These are phyloP conservation scores for Actinomucor elegans DNA, from an alignment of 371 early-diverging fungal species.

Conservation along the genomic window DNA sequence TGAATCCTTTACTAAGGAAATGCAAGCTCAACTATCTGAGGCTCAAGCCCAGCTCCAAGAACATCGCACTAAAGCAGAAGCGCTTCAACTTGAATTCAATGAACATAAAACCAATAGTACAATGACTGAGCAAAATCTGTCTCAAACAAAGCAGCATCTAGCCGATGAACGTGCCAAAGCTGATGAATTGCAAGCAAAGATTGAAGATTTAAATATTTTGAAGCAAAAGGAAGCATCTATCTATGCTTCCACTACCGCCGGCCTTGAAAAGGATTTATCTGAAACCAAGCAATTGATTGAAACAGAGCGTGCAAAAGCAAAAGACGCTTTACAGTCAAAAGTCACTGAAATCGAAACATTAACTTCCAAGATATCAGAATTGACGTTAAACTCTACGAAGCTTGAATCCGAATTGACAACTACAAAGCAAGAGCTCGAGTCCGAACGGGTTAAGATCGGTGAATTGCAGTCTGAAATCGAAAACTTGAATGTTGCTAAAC, in stretches of 20 bases:
- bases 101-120: not conserved
- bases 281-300: not conserved
- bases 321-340: not conserved
- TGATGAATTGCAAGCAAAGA: not conserved
- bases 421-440: not conserved
- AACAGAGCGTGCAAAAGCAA: constrained; percentile 4
- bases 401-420: not conserved
- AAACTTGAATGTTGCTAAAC: not conserved
- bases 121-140: not conserved
- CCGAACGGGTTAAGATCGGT: not conserved
- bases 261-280: not conserved
- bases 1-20: not conserved
- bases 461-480: not conserved
- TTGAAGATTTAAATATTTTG: not conserved
- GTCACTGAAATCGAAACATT: not conserved
- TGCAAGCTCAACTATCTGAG: not conserved
- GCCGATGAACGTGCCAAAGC: not conserved
- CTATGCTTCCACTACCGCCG: not conserved
- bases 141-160: not conserved
- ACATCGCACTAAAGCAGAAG: not conserved
- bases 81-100: constrained; percentile 1
- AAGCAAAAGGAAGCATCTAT: not conserved
- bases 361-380: not conserved
- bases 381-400: not conserved
- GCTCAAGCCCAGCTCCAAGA: not conserved